These are phyloP conservation scores for Boletus rufocinnamomeus DNA, from an alignment of 768 basidiomycete species.

Conservation along the genomic window DNA sequence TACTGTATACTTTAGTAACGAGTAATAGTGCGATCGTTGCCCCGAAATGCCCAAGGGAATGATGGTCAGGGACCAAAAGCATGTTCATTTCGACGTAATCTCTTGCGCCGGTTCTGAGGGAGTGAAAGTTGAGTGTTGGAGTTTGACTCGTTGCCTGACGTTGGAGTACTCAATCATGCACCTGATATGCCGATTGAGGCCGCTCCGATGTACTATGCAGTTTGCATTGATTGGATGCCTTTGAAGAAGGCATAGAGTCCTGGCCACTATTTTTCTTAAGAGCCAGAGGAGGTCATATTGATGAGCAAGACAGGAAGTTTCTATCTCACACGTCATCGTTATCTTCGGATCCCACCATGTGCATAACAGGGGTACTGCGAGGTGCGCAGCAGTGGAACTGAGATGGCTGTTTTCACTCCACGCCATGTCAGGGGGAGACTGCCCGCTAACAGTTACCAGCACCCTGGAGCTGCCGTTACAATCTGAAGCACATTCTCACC, in stretches of 20 bases:
- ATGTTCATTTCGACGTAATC: not conserved
- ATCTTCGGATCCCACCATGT: not conserved
- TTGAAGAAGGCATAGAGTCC: not conserved
- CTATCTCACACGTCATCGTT: not conserved
- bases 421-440: not conserved
- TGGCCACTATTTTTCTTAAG: not conserved
- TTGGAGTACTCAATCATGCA: not conserved
- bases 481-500: not conserved
- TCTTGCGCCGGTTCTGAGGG: not conserved
- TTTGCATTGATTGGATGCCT: not conserved
- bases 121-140: too few relatives aligned
- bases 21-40: too few relatives aligned
- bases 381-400: not conserved
- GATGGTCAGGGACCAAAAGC: not conserved
- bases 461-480: not conserved
- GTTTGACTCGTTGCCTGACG: not conserved
- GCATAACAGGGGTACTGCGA: not conserved
- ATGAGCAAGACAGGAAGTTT: slow-evolving; percentile 3
- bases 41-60: slow-evolving; percentile 6
- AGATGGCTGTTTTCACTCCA: not conserved
- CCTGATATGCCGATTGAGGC: not conserved
- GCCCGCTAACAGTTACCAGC: not conserved
- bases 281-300: not conserved
- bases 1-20: not conserved
- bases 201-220: not conserved